These are phyloP conservation scores for Cyphellophora attinorum DNA, from an alignment of 2,329 filamentous ascomycete species.

Conservation along the genomic window DNA sequence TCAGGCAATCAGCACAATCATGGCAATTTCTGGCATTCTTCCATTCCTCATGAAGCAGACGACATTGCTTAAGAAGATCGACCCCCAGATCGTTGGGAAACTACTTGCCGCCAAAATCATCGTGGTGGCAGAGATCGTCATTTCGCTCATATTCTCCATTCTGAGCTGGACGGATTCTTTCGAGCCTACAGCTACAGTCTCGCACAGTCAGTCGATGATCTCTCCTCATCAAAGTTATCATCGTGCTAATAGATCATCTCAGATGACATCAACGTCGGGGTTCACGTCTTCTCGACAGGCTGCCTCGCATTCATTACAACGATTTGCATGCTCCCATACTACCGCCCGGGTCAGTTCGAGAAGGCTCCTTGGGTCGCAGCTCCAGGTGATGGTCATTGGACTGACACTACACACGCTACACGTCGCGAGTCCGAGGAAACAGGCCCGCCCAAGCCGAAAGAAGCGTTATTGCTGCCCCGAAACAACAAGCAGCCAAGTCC, in stretches of 20 bases:
- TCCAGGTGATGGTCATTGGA: too few relatives aligned
- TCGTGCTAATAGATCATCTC: too few relatives aligned
- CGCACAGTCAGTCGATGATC: too few relatives aligned
- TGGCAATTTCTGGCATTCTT: background rate
- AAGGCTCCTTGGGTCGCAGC: background rate
- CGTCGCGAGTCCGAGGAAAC: too few relatives aligned
- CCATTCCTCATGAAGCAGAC: background rate
- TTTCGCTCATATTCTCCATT: background rate
- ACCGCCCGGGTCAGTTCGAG: background rate
- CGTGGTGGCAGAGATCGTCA: background rate
- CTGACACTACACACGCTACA: too few relatives aligned
- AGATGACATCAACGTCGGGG: background rate
- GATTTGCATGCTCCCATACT: background rate
- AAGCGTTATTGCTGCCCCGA: too few relatives aligned
- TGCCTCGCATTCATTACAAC: background rate
- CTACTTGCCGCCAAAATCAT: background rate
- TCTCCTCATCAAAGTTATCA: too few relatives aligned
- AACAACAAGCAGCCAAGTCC: too few relatives aligned
- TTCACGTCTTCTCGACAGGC: background rate
- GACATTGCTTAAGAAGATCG: background rate
- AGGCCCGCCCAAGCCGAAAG: too few relatives aligned
- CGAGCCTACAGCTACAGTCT: background rate
- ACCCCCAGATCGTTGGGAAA: background rate
- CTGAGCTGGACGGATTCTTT: background rate
- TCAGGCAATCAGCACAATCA: background rate